Evolutionary conservation across 495 filamentous ascomycete species (phyloP).

Genomic region (Xylaria nigripes): DNA sequence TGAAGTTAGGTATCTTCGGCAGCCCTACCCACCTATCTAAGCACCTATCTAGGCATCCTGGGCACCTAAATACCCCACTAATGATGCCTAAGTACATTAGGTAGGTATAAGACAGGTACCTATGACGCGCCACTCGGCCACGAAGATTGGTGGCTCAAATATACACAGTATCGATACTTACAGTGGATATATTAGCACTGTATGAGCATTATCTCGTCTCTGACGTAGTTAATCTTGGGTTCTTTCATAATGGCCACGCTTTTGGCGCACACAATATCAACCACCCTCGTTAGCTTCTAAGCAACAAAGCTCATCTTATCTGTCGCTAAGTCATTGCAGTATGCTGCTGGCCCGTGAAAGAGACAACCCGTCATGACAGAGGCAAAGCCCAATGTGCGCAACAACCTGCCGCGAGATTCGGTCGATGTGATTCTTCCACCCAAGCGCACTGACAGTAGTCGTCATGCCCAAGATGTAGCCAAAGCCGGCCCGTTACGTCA

Average conservation of each 20-base stretch:
- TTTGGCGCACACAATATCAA: background rate
- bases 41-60: no score
- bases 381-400: constrained; percentile 33
- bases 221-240: background rate
- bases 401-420: constrained; percentile 12
- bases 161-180: background rate
- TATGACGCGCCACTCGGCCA: no score
- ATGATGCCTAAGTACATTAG: no score
- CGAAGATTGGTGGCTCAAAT: no score
- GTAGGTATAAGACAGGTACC: no score
- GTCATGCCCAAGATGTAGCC: background rate
- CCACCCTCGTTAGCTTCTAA: background rate
- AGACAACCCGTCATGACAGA: constrained; percentile 35
- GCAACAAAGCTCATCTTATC: background rate
- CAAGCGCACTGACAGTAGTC: background rate
- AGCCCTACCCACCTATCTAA: no score
- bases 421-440: constrained; percentile 4
- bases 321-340: constrained; percentile 1
- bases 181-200: background rate
- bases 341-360: constrained; percentile 4
- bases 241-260: background rate
- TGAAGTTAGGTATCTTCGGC: no score
- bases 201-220: background rate
- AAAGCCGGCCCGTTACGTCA: background rate
- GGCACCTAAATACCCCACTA: no score